Base-by-base conservation (phyloP, 225 moss, liverwort and hornwort genomes). In the Thuidium tamariscinum region DNA sequence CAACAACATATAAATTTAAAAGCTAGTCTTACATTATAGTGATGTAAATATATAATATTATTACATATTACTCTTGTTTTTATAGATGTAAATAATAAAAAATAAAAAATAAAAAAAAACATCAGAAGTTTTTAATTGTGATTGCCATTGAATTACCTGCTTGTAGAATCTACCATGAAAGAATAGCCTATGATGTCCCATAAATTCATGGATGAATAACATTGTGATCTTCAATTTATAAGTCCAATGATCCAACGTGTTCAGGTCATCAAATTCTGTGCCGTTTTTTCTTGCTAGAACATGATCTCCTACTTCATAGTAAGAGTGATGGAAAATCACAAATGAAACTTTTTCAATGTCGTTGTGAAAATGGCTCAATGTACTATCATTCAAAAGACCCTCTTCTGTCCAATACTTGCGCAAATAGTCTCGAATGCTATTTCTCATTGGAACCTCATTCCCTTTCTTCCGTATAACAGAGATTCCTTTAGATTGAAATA, bases 341-440 rank as follows among this genome's bases (percentile, higher is more conserved):
- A 68, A 39, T 4, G 23, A 23, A 1, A 39, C 68, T 4, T 68
- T 37, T 1, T 39, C 23, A 0, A 39, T 2, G 1, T 39, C 37
- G 2, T 13, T 67, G 3, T 67, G 1, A 59, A 42, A 42, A 1
- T 71, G 16, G 0, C 0, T 49, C 1, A 0, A 13, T 19, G 20
- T 48, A 49, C 0, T 16, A 7, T 74, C 49, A 49, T 61, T 71
- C 1, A 72, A 1, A 16, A 80, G 22, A 3, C 61, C 61, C 2
- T 80, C 23, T 0, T 71, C 1, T 3, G 1, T 41, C 52, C 9
- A 80, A 10, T 80, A 86, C 0, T 51, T 16, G 2, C 1, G 2
- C 32, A 80, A 72, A 32, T 86, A 80, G 2, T 7, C 3, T 29
- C 11, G 0, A 0, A 73, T 62, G 2, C 4, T 73, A 1, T 3